A percentile compares a stretch with the other conserved stretches of the same genome.
Evolutionary conservation across 2,329 filamentous ascomycete genomes (phyloP).

Genomic region (Fusarium coicis): DNA sequence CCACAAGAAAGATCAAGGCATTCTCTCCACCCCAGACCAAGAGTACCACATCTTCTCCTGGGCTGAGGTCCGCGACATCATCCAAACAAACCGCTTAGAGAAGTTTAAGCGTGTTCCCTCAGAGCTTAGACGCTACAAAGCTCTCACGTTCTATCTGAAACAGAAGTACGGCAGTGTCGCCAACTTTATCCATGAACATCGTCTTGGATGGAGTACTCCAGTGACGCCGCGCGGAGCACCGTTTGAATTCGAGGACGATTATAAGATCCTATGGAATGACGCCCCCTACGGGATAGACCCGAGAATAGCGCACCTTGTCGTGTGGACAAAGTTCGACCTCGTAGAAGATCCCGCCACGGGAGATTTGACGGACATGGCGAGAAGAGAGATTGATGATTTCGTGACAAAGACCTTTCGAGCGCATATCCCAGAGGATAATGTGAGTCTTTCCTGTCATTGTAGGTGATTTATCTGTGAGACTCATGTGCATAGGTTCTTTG

Average conservation of each 20-base stretch:
- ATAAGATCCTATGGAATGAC: slow-evolving; percentile 86
- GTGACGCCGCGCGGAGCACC: slow-evolving; percentile 50
- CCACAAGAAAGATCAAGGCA: slow-evolving; percentile 73
- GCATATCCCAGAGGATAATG: slow-evolving; percentile 61
- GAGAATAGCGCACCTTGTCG: slow-evolving; percentile 83
- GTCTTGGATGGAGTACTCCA: slow-evolving; percentile 74
- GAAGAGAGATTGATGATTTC: slow-evolving; percentile 75
- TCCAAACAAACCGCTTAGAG: slow-evolving; percentile 75
- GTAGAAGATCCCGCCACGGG: slow-evolving; percentile 73
- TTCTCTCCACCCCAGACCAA: slow-evolving; percentile 77
- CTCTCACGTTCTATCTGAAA: slow-evolving; percentile 73
- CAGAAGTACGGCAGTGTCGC: slow-evolving; percentile 79
- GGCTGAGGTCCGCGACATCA: slow-evolving; percentile 73
- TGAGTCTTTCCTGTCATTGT: slow-evolving; percentile 49
- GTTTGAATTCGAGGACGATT: slow-evolving; percentile 64
- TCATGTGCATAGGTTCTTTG: slow-evolving; percentile 48
- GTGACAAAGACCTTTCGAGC: slow-evolving; percentile 74
- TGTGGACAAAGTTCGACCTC: slow-evolving; percentile 92
- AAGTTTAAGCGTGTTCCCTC: slow-evolving; percentile 81
- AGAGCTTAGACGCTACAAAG: slow-evolving; percentile 80
- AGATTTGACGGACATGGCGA: slow-evolving; percentile 73
- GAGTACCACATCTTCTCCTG: slow-evolving; percentile 74
- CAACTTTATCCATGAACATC: slow-evolving; percentile 76
- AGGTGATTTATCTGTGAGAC: background rate
- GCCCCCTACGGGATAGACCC: slow-evolving; percentile 91